A percentile compares a stretch with the other conserved stretches of the same genome.
Evolutionary conservation across 2,329 filamentous ascomycete species (phyloP).

Genomic region (Stagonosporopsis cucurbitacearum): DNA sequence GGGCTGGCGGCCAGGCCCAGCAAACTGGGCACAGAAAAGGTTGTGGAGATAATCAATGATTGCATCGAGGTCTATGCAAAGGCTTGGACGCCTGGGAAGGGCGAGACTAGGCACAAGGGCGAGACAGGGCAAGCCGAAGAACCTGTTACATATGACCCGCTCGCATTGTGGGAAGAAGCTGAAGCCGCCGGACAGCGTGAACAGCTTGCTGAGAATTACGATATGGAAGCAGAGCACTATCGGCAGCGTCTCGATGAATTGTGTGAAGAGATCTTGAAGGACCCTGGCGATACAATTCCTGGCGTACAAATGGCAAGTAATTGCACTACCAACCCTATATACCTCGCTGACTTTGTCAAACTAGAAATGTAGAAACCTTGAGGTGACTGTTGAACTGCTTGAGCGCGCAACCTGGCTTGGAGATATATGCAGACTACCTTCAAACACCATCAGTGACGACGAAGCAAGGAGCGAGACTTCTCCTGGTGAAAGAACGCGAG

Average conservation of each 20-base stretch:
- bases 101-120: background rate
- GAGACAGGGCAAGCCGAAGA: conserved; percentile 5
- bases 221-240: conserved; percentile 23
- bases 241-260: conserved; percentile 25
- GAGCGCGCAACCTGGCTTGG: conserved; percentile 58
- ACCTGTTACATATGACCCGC: conserved; percentile 22
- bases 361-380: conserved; percentile 65
- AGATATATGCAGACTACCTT: conserved; percentile 22
- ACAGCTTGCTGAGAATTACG: conserved; percentile 21
- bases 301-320: conserved; percentile 22
- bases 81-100: conserved; percentile 31
- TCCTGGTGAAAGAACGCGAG: background rate
- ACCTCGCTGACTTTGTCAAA: conserved; percentile 51
- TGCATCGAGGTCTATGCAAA: conserved; percentile 27
- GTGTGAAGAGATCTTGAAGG: conserved; percentile 25
- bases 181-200: conserved; percentile 21
- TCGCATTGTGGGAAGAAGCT: conserved; percentile 30
- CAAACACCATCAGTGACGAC: conserved; percentile 2
- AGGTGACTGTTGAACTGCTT: conserved; percentile 69
- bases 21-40: conserved; percentile 23
- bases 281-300: conserved; percentile 58
- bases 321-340: too few relatives aligned
- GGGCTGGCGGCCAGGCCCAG: background rate
- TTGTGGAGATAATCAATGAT: conserved; percentile 38
- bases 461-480: background rate